These are phyloP conservation scores for Ganoderma leucocontextum DNA, from an alignment of 1,284 basidiomycete genomes.

Conservation along the genomic window DNA sequence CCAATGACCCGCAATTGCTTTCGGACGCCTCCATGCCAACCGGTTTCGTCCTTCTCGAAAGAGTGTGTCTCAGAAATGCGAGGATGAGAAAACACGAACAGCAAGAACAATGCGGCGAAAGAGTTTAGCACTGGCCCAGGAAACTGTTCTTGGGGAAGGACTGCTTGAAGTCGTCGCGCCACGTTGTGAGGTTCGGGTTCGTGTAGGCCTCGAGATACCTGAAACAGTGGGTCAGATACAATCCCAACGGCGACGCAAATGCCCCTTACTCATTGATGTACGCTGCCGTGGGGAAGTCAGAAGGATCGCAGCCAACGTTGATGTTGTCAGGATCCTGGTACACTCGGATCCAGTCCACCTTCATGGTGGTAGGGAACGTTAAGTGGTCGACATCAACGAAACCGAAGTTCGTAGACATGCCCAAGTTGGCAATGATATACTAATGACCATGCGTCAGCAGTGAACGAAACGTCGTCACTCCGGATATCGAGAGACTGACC, in stretches of 20 bases:
- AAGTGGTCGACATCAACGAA: constrained; percentile 70
- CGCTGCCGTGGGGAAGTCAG: constrained; percentile 75
- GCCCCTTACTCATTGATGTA: constrained; percentile 76
- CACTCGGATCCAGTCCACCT: constrained; percentile 85
- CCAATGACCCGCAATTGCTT: constrained; percentile 12
- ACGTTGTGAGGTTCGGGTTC: constrained; percentile 51
- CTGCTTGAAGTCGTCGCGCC: constrained; percentile 63
- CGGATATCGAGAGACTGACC: constrained; percentile 48
- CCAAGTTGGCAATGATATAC: constrained; percentile 85
- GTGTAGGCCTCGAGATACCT: constrained; percentile 51
- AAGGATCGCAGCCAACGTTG: constrained; percentile 86
- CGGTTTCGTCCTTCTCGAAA: neutral
- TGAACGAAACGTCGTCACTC: neutral
- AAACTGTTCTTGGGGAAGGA: constrained; percentile 69
- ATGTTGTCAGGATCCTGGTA: constrained; percentile 75
- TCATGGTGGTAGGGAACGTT: constrained; percentile 74
- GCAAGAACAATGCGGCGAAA: neutral
- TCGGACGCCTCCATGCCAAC: constrained; percentile 2
- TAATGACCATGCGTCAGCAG: constrained; percentile 55
- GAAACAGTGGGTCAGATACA: neutral
- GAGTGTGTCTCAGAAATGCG: neutral
- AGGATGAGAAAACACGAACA: constrained; percentile 1
- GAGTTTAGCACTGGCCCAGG: constrained; percentile 58
- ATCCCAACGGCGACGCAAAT: neutral
- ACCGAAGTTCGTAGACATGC: constrained; percentile 84